phyloP scores from a whole-genome alignment of 202 grass and related monocot species.

The Digitaria exilis region DNA sequence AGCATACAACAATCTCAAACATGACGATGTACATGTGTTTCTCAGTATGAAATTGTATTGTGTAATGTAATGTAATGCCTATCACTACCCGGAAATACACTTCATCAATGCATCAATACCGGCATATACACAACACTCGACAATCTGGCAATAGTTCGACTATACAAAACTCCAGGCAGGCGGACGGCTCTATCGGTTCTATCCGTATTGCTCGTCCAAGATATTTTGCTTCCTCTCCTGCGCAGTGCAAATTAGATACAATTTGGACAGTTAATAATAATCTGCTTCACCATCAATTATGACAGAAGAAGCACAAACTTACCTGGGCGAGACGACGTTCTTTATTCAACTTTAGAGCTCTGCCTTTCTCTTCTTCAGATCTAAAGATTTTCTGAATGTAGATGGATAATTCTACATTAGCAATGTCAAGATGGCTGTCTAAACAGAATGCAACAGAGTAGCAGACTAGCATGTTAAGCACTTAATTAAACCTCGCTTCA shows the following conservation, averaged over 20 bases:
- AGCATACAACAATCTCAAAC: background rate
- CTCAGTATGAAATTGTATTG: background rate
- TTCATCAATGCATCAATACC: background rate
- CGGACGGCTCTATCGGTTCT: background rate
- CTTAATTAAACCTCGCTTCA: background rate
- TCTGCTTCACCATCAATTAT: background rate
- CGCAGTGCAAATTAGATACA: background rate
- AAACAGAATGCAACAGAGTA: background rate
- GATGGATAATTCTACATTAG: background rate
- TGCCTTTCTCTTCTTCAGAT: slow-evolving; percentile 63
- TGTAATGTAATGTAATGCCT: too few species aligned
- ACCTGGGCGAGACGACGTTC: background rate
- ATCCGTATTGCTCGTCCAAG: slow-evolving; percentile 26
- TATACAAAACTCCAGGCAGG: slow-evolving; percentile 11
- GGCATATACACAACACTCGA: background rate
- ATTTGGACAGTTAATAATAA: background rate
- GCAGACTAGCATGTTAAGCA: background rate
- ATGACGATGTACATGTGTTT: slow-evolving; percentile 7
- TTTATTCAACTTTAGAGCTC: slow-evolving; percentile 59
- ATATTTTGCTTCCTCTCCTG: slow-evolving; percentile 38
- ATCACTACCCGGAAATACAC: background rate
- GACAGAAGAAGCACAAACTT: background rate
- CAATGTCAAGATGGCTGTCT: background rate
- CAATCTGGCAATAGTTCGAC: background rate
- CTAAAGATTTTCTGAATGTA: slow-evolving; percentile 67